phyloP scores from a whole-genome alignment of 352 stramenopile genomes.

The Aphanomyces astaci region DNA sequence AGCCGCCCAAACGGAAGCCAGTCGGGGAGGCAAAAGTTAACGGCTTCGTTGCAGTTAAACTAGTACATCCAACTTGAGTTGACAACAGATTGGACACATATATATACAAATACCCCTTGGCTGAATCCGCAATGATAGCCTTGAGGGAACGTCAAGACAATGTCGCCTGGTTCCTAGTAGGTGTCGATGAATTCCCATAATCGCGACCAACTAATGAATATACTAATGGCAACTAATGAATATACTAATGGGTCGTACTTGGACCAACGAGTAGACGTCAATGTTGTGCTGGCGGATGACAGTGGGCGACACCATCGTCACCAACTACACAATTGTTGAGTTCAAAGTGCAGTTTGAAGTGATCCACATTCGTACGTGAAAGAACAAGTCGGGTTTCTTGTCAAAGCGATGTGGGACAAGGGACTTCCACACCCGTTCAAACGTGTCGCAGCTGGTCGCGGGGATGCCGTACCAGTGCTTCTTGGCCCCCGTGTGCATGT shows the following conservation, averaged over 20 bases:
- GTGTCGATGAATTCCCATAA: too few relatives aligned
- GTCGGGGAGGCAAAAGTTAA: conserved; percentile 79
- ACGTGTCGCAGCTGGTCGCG: conserved; percentile 41
- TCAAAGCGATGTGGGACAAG: conserved; percentile 53
- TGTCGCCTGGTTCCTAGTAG: conserved; percentile 92
- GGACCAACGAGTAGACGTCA: conserved; percentile 53
- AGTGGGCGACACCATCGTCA: conserved; percentile 61
- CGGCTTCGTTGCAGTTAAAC: conserved; percentile 88
- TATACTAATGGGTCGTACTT: conserved; percentile 22
- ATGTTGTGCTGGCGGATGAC: conserved; percentile 38
- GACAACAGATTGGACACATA: background rate
- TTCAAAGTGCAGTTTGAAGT: too few relatives aligned
- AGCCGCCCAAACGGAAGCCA: conserved; percentile 78
- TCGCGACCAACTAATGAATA: conserved; percentile 14
- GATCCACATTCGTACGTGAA: conserved; percentile 31
- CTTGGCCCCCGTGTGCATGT: conserved; percentile 92
- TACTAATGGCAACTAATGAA: too few relatives aligned
- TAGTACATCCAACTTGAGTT: background rate
- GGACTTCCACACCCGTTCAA: conserved; percentile 43
- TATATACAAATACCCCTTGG: conserved; percentile 47
- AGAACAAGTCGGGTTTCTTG: conserved; percentile 52
- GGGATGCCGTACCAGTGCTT: conserved; percentile 95
- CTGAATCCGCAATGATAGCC: conserved; percentile 96
- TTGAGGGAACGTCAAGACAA: conserved; percentile 96
- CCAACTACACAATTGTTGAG: conserved; percentile 36